These are phyloP conservation scores for Leishmania arabica DNA, from an alignment of 208 protist species.

Conservation along the genomic window DNA sequence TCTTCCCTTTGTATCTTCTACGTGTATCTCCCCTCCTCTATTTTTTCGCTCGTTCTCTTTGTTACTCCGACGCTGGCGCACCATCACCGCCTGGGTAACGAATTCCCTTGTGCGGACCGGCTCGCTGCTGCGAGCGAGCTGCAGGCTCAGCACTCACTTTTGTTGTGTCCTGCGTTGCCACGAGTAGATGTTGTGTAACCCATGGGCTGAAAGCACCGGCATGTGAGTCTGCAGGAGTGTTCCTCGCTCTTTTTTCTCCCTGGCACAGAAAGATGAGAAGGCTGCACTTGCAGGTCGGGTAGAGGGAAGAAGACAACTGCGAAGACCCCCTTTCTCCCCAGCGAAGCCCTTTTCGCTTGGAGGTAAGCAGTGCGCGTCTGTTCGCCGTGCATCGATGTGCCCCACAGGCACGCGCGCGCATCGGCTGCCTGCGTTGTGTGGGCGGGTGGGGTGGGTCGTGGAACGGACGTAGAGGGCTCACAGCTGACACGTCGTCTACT, in stretches of 20 bases:
- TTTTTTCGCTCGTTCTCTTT: not conserved
- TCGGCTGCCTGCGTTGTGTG: not conserved
- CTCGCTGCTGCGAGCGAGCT: not conserved
- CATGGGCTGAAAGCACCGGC: not conserved
- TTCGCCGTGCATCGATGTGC: not conserved
- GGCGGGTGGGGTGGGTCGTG: not conserved
- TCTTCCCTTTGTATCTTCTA: not conserved
- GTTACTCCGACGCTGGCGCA: not conserved
- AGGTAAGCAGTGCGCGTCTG: not conserved
- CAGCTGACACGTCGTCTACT: not conserved
- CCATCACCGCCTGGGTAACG: not conserved
- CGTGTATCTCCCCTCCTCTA: not conserved
- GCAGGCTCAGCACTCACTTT: not conserved
- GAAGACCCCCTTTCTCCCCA: not conserved
- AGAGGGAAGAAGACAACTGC: not conserved
- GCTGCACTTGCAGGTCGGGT: not conserved
- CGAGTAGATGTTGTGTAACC: not conserved
- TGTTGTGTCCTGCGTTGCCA: not conserved
- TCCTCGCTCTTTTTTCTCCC: not conserved
- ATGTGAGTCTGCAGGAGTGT: not conserved
- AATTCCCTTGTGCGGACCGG: not conserved
- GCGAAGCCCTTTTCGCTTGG: not conserved
- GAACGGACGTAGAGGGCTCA: not conserved
- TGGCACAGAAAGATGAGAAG: not conserved
- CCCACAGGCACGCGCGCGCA: not conserved